phyloP scores from a whole-genome alignment of 2,329 filamentous ascomycete species.

The Aspergillus luchuensis region DNA sequence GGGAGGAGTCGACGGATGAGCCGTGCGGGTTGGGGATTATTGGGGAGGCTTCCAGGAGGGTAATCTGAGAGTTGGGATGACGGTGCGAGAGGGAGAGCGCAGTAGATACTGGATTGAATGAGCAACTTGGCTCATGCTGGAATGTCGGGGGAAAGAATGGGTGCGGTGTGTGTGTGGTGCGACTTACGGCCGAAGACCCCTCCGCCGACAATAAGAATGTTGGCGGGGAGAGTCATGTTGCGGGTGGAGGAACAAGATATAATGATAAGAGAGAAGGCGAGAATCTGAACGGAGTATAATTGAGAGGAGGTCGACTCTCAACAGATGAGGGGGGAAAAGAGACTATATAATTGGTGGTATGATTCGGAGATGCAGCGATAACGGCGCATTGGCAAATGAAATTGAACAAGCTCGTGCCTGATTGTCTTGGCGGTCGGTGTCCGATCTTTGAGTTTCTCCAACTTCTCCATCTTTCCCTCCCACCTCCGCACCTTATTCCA shows the following conservation, averaged over 20 bases:
- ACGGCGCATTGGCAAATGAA: not conserved
- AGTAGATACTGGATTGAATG: slow-evolving; percentile 53
- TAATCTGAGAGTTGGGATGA: slow-evolving; percentile 54
- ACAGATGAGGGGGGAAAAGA: not conserved
- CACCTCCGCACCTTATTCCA: not conserved
- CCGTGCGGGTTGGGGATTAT: slow-evolving; percentile 61
- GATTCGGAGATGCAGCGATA: not conserved
- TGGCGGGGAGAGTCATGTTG: slow-evolving; percentile 36
- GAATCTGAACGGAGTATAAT: not conserved
- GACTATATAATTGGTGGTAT: not conserved
- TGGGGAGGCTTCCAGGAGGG: slow-evolving; percentile 58
- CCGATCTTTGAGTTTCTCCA: not conserved
- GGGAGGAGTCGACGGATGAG: slow-evolving; percentile 62
- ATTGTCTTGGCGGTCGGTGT: slow-evolving; percentile 4
- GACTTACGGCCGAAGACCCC: slow-evolving; percentile 48
- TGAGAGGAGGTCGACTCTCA: not conserved
- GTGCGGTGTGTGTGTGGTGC: slow-evolving; percentile 1
- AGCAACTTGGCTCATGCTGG: not conserved
- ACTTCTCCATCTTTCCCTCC: not conserved
- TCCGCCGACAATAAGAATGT: slow-evolving; percentile 46
- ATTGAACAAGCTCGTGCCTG: not conserved
- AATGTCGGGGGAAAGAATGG: not conserved
- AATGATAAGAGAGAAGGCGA: not conserved
- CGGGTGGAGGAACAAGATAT: too few relatives aligned
- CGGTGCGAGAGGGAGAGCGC: slow-evolving; percentile 71